A percentile compares a stretch with the other conserved stretches of the same genome.
Evolutionary conservation across 2,329 filamentous ascomycete genomes (phyloP).

Genomic region (Trichocomaceae sp.): DNA sequence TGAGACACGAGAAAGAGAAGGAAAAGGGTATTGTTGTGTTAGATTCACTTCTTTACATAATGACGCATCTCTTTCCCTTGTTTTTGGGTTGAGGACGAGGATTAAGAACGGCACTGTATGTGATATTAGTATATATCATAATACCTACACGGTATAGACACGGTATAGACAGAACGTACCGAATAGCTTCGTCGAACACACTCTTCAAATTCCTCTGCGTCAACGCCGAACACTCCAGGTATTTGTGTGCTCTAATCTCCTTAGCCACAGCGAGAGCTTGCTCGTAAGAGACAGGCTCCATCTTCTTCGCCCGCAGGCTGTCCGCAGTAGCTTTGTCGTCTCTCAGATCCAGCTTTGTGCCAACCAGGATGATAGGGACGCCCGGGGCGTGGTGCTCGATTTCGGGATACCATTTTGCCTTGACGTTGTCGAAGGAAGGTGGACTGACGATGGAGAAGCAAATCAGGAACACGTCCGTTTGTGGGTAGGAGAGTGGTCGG

Average conservation of each 20-base stretch:
- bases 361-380: slow-evolving; percentile 93
- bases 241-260: slow-evolving; percentile 94
- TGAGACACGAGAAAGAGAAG: not conserved
- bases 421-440: slow-evolving; percentile 97
- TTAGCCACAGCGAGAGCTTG: slow-evolving; percentile 82
- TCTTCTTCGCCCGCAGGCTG: slow-evolving; percentile 79
- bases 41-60: slow-evolving; percentile 30
- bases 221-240: slow-evolving; percentile 93
- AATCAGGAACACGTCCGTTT: slow-evolving; percentile 97
- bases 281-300: slow-evolving; percentile 95
- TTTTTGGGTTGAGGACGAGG: slow-evolving; percentile 41
- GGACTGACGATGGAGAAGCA: slow-evolving; percentile 98
- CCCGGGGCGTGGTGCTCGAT: slow-evolving; percentile 94
- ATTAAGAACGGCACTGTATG: slow-evolving; percentile 41
- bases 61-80: slow-evolving; percentile 42
- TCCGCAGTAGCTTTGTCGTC: slow-evolving; percentile 80
- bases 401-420: slow-evolving; percentile 98
- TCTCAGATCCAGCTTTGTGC: slow-evolving; percentile 91
- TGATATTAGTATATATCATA: not conserved
- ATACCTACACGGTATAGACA: not conserved
- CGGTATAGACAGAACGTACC: slow-evolving; percentile 52
- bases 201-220: slow-evolving; percentile 97
- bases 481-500: slow-evolving; percentile 90
- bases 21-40: not conserved
- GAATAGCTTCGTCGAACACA: slow-evolving; percentile 96